phyloP scores from a whole-genome alignment of 495 filamentous ascomycete species.

The Podospora didyma region DNA sequence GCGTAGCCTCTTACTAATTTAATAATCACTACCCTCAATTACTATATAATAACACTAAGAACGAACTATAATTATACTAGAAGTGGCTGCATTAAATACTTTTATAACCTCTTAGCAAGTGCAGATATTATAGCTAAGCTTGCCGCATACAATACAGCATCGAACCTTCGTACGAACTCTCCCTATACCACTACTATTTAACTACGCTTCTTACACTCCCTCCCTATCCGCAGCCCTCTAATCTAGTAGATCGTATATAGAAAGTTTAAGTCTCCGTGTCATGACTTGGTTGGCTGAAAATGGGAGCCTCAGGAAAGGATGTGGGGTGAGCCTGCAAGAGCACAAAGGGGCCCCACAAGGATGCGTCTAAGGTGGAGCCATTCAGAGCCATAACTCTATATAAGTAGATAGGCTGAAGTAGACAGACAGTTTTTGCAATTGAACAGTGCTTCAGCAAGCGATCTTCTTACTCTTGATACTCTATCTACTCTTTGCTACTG shows the following conservation, averaged over 20 bases:
- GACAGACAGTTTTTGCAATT: no score
- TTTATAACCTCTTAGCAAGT: not conserved
- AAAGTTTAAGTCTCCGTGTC: no score
- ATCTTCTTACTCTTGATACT: not conserved
- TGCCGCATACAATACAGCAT: not conserved
- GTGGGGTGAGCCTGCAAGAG: no score
- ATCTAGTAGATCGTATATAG: not conserved
- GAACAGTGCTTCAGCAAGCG: slow-evolving; percentile 2
- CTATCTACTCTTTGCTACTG: no score
- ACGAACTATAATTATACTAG: not conserved
- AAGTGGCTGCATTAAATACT: not conserved
- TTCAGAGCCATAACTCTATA: no score
- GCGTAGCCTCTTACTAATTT: no score
- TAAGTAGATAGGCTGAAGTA: no score
- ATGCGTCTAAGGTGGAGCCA: no score
- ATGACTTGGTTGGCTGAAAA: no score
- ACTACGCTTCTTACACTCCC: not conserved
- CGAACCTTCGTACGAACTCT: not conserved
- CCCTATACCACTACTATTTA: not conserved
- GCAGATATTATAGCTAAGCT: not conserved
- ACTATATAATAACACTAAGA: not conserved
- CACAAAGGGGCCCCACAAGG: no score
- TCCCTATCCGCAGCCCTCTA: not conserved
- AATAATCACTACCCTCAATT: no score
- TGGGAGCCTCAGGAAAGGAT: no score